Evolutionary conservation across 2,329 filamentous ascomycete species (phyloP).

Genomic region (Mollisiaceae sp.): DNA sequence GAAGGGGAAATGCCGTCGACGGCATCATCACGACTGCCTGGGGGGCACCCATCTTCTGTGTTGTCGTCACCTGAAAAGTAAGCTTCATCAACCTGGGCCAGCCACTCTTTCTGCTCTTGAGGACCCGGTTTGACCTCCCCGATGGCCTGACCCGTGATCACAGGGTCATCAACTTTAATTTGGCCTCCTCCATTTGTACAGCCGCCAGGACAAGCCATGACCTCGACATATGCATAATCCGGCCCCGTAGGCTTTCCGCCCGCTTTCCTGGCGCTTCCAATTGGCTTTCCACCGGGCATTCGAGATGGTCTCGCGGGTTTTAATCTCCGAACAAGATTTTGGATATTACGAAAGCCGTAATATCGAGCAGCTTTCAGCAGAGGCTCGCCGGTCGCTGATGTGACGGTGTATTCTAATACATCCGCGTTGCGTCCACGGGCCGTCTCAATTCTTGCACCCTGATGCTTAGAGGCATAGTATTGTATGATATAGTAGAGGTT

Average conservation of each 20-base stretch:
- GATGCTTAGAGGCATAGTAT: slow-evolving; percentile 71
- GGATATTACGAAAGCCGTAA: slow-evolving; percentile 98
- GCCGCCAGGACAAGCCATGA: slow-evolving; percentile 98
- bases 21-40: slow-evolving; percentile 46
- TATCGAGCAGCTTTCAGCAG: slow-evolving; percentile 86
- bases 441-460: slow-evolving; percentile 73
- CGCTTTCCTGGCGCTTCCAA: slow-evolving; percentile 59
- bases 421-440: slow-evolving; percentile 86
- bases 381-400: slow-evolving; percentile 58
- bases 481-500: slow-evolving; percentile 86
- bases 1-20: slow-evolving; percentile 70
- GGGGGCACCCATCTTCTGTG: slow-evolving; percentile 35
- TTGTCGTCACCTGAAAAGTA: slow-evolving; percentile 79
- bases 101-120: slow-evolving; percentile 85
- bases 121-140: slow-evolving; percentile 65
- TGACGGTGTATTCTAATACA: slow-evolving; percentile 82
- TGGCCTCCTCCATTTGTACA: slow-evolving; percentile 98
- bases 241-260: slow-evolving; percentile 54
- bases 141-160: slow-evolving; percentile 57
- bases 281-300: slow-evolving; percentile 75
- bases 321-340: slow-evolving; percentile 91
- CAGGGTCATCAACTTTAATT: slow-evolving; percentile 84
- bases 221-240: slow-evolving; percentile 93
- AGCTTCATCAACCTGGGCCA: slow-evolving; percentile 82
- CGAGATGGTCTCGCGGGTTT: slow-evolving; percentile 80